phyloP scores from a whole-genome alignment of 768 basidiomycete genomes.

The Boletus pseudo-olivaceus region DNA sequence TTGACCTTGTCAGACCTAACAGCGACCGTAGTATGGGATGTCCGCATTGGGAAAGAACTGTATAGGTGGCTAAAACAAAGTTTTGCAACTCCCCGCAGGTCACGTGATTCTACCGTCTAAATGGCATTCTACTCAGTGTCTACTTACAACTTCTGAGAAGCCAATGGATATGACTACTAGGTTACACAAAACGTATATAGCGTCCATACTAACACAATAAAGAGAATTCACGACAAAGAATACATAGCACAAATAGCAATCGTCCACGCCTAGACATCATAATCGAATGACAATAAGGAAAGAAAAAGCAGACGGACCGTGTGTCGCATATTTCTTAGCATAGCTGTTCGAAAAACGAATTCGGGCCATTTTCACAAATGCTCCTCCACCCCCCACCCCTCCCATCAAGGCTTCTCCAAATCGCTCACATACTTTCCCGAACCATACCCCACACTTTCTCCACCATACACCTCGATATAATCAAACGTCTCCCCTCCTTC shows the following conservation, averaged over 20 bases:
- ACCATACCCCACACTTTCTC: slow-evolving; percentile 34
- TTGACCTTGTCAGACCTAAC: background rate
- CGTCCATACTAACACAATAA: background rate
- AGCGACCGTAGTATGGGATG: too few relatives aligned
- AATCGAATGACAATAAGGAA: slow-evolving; percentile 12
- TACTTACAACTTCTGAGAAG: too few relatives aligned
- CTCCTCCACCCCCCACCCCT: background rate
- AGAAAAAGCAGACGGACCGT: background rate
- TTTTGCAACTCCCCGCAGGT: background rate
- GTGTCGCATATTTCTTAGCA: background rate
- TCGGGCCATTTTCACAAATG: background rate
- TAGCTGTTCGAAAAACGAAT: background rate
- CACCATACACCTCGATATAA: slow-evolving; percentile 54
- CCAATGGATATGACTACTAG: background rate
- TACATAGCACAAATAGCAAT: background rate
- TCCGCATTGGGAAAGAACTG: slow-evolving; percentile 18
- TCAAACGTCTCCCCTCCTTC: slow-evolving; percentile 45
- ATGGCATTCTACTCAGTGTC: too few relatives aligned
- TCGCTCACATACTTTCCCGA: slow-evolving; percentile 46
- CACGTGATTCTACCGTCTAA: slow-evolving; percentile 2
- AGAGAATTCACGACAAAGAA: background rate
- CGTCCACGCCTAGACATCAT: background rate
- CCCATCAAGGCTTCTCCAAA: slow-evolving; percentile 30
- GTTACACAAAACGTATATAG: background rate
- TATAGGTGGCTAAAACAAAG: slow-evolving; percentile 27